phyloP scores from a whole-genome alignment of 331 rosid species.

The Stylosanthes scabra region DNA sequence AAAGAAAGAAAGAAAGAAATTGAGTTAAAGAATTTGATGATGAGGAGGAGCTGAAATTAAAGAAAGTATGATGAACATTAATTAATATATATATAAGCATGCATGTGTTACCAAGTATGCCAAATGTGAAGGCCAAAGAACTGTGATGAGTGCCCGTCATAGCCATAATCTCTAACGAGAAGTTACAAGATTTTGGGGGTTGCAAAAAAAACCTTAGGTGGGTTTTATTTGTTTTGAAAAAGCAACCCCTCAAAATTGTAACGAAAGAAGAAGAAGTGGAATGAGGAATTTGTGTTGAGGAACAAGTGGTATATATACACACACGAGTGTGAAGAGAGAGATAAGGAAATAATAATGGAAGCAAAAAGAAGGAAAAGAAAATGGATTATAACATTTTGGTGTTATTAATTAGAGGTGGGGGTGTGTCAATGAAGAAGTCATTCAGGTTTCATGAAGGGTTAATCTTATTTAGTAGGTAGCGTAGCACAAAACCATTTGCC shows the following conservation, averaged over 20 bases:
- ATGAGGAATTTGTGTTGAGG: constrained; percentile 36
- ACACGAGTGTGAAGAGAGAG: constrained; percentile 13
- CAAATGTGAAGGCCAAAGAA: constrained; percentile 61
- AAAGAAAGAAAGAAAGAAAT: neutral
- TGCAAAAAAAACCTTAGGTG: constrained; percentile 37
- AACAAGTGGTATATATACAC: constrained; percentile 30
- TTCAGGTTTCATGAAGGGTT: constrained; percentile 40
- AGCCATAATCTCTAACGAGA: constrained; percentile 33
- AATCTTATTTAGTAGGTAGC: constrained; percentile 47
- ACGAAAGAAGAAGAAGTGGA: constrained; percentile 31
- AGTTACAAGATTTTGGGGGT: constrained; percentile 26
- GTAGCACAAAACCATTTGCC: constrained; percentile 41
- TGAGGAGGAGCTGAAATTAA: neutral
- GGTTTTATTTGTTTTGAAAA: constrained; percentile 40
- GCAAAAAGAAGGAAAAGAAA: neutral
- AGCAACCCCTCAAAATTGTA: constrained; percentile 36
- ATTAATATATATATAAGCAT: too few relatives aligned
- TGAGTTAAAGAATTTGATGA: too few relatives aligned
- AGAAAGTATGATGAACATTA: too few relatives aligned
- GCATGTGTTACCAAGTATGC: constrained; percentile 64
- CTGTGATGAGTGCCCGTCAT: constrained; percentile 23
- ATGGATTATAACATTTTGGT: neutral
- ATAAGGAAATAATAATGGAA: neutral
- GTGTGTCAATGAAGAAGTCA: constrained; percentile 28
- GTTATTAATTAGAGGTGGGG: constrained; percentile 22